A percentile compares a stretch with the other conserved stretches of the same genome.
Conservation (phyloP, 176 grass and related monocot species). For the Eleusine coracana region DNA sequence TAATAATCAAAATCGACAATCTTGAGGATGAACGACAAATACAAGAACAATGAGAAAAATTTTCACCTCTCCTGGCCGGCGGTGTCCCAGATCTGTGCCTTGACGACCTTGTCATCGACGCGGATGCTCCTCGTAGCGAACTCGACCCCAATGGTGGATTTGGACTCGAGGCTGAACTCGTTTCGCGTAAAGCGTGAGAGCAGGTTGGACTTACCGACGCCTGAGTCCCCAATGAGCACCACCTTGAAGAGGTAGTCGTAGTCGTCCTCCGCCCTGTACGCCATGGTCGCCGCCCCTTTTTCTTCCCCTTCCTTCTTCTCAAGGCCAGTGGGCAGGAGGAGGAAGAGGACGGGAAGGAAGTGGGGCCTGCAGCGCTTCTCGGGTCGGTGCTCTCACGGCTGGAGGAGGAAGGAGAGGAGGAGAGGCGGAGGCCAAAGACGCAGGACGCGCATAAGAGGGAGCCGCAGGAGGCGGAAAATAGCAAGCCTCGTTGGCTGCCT, state of each 20-base stretch:
- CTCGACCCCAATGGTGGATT: slow-evolving; percentile 98
- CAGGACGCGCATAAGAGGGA: neutral
- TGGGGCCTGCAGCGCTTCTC: neutral
- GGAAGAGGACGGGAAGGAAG: neutral
- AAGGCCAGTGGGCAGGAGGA: neutral
- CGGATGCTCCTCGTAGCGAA: slow-evolving; percentile 63
- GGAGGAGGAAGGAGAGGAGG: neutral
- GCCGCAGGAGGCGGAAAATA: neutral
- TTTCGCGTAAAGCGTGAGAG: slow-evolving; percentile 97
- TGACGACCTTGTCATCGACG: slow-evolving; percentile 28
- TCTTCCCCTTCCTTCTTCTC: neutral
- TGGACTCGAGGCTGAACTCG: slow-evolving; percentile 99
- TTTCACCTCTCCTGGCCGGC: slow-evolving; percentile 61
- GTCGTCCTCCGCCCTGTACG: slow-evolving; percentile 65
- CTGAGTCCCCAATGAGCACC: slow-evolving; percentile 93
- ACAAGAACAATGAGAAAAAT: neutral
- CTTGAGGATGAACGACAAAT: neutral
- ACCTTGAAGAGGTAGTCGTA: slow-evolving; percentile 85
- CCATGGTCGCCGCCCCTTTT: neutral
- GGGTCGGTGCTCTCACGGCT: neutral
- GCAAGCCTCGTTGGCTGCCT: neutral
- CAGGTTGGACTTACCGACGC: slow-evolving; percentile 96
- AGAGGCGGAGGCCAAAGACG: neutral
- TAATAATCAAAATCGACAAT: too few species aligned
- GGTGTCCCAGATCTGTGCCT: slow-evolving; percentile 77